Percentiles rank a stretch among this genome's conserved stretches.
Conservation (phyloP, 208 protist species). For the Leishmania guyanensis region DNA sequence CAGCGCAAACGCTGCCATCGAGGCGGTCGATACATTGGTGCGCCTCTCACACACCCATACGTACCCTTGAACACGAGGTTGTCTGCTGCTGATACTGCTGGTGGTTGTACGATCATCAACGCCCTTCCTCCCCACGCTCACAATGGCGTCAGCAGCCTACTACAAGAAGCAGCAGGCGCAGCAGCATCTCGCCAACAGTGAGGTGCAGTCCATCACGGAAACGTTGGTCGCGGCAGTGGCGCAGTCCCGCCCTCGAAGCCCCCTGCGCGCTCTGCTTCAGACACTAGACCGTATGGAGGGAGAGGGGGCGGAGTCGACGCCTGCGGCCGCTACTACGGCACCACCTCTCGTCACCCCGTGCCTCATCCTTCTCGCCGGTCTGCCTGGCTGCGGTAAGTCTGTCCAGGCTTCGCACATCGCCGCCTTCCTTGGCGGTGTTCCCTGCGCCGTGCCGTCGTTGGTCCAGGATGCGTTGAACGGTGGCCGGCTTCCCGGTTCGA, state of each 20-base stretch:
- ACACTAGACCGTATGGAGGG: constrained; percentile 41
- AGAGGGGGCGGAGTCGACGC: neutral
- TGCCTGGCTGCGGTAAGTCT: constrained; percentile 9
- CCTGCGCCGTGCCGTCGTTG: constrained; percentile 24
- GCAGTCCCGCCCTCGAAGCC: constrained; percentile 28
- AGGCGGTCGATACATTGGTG: neutral
- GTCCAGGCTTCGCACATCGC: constrained; percentile 10
- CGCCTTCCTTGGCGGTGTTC: constrained; percentile 1
- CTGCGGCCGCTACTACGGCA: neutral
- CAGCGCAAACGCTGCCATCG: neutral
- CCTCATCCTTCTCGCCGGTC: constrained; percentile 7
- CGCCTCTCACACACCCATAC: neutral
- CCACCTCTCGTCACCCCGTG: neutral
- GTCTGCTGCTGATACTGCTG: neutral
- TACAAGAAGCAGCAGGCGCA: constrained; percentile 52
- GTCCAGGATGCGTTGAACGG: constrained; percentile 24
- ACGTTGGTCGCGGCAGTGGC: constrained; percentile 34
- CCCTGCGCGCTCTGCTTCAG: constrained; percentile 32
- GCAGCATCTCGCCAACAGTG: constrained; percentile 24
- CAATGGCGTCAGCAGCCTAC: constrained; percentile 33
- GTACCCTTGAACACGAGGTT: neutral
- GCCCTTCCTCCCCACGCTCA: neutral
- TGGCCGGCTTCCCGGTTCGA: constrained; percentile 13
- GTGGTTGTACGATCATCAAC: neutral
- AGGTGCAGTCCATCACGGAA: constrained; percentile 44